phyloP scores from a whole-genome alignment of 208 protist species.

The Tritrichomonas foetus region DNA sequence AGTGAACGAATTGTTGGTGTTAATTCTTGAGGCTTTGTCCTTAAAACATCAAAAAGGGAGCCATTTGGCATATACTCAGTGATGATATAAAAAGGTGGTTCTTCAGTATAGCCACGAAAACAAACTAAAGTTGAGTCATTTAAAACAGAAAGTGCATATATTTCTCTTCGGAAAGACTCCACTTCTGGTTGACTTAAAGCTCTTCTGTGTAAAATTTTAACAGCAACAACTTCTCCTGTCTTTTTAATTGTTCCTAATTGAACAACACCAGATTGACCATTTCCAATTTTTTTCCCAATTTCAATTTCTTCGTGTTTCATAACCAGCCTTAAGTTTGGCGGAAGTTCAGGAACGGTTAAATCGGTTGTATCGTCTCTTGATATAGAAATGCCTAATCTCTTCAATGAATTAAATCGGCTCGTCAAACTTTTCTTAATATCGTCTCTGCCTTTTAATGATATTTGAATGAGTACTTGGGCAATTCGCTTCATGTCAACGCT shows the following conservation, averaged over 20 bases:
- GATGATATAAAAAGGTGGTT: background rate
- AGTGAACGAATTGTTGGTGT: background rate
- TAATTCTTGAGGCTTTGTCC: background rate
- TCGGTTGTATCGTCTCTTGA: background rate
- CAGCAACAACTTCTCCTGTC: background rate
- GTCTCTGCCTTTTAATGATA: background rate
- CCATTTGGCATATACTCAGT: conserved; percentile 33
- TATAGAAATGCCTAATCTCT: background rate
- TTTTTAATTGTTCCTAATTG: background rate
- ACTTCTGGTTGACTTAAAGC: background rate
- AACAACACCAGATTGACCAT: background rate
- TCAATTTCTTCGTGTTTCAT: background rate
- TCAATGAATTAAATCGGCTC: background rate
- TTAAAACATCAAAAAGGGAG: background rate
- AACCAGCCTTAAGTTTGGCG: background rate
- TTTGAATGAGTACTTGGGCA: background rate
- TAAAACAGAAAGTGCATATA: background rate
- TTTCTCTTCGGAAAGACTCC: background rate
- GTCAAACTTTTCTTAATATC: background rate
- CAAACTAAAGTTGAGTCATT: background rate
- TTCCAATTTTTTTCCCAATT: background rate
- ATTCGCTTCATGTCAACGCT: background rate
- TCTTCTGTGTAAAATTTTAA: background rate
- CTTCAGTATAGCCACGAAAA: background rate
- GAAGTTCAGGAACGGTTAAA: background rate